Conservation (phyloP, 305 asterid species). For the Rubia occidens region DNA sequence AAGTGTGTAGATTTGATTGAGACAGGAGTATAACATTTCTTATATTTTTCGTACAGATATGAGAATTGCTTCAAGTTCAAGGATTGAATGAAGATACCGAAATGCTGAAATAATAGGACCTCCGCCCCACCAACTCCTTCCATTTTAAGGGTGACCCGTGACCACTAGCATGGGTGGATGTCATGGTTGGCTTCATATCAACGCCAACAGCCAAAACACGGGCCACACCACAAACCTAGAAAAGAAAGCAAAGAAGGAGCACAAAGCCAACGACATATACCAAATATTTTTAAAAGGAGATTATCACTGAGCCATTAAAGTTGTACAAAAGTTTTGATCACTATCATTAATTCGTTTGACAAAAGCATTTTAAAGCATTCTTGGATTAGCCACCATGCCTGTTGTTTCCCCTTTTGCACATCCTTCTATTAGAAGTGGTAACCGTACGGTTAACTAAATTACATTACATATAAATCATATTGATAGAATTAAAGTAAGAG, state of each 20-base stretch:
- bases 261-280: conserved; percentile 23
- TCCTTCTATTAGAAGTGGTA: no score
- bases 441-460: no score
- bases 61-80: no score
- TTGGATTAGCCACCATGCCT: conserved; percentile 30
- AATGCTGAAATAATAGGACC: not conserved
- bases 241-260: conserved; percentile 9
- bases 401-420: not conserved
- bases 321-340: conserved; percentile 14
- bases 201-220: conserved; percentile 63
- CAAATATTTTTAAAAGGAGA: not conserved
- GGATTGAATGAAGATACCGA: no score
- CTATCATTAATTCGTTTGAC: conserved; percentile 49
- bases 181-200: conserved; percentile 75
- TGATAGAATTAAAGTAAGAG: no score
- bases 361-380: conserved; percentile 23
- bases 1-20: no score
- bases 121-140: not conserved
- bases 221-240: conserved; percentile 20
- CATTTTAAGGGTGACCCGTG: conserved; percentile 2
- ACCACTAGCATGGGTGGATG: conserved; percentile 40
- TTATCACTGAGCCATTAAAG: not conserved
- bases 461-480: no score
- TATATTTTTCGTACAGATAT: no score
- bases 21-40: no score